Percentiles rank a stretch among this genome's conserved stretches.
Evolutionary conservation across 768 basidiomycete species (phyloP).

Genomic region (Punctularia strigosozonata): DNA sequence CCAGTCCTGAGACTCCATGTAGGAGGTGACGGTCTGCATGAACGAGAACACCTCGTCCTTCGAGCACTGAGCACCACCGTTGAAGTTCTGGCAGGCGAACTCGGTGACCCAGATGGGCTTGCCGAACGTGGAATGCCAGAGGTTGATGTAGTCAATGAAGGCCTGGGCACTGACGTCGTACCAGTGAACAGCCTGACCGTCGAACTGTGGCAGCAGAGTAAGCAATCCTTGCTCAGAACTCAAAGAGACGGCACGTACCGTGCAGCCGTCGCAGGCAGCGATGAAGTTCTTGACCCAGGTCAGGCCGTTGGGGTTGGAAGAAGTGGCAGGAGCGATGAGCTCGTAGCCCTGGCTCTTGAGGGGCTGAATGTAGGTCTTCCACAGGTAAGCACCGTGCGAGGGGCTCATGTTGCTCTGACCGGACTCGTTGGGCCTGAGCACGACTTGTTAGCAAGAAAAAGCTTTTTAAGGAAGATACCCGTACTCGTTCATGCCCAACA

Average conservation of each 20-base stretch:
- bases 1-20: conserved; percentile 30
- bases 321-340: conserved; percentile 56
- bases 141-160: conserved; percentile 40
- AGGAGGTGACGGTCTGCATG: conserved; percentile 30
- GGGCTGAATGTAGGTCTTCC: conserved; percentile 50
- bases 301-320: conserved; percentile 44
- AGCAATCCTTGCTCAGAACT: neutral
- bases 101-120: conserved; percentile 53
- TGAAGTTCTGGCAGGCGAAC: conserved; percentile 62
- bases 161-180: conserved; percentile 42
- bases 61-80: conserved; percentile 12
- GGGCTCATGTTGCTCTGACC: conserved; percentile 54
- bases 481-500: conserved; percentile 68
- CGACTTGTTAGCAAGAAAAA: conserved; percentile 10
- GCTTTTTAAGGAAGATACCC: conserved; percentile 19
- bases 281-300: conserved; percentile 58
- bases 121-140: conserved; percentile 32
- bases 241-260: conserved; percentile 26
- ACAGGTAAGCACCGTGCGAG: conserved; percentile 35
- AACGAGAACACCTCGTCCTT: conserved; percentile 22
- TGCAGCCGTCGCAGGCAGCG: conserved; percentile 35
- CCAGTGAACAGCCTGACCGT: conserved; percentile 50
- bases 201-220: conserved; percentile 27
- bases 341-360: conserved; percentile 42
- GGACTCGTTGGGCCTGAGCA: conserved; percentile 50